Percentiles rank a stretch among this genome's conserved stretches.
Conservation (phyloP, 495 filamentous ascomycete genomes). For the Aspergillus nanangensis region DNA sequence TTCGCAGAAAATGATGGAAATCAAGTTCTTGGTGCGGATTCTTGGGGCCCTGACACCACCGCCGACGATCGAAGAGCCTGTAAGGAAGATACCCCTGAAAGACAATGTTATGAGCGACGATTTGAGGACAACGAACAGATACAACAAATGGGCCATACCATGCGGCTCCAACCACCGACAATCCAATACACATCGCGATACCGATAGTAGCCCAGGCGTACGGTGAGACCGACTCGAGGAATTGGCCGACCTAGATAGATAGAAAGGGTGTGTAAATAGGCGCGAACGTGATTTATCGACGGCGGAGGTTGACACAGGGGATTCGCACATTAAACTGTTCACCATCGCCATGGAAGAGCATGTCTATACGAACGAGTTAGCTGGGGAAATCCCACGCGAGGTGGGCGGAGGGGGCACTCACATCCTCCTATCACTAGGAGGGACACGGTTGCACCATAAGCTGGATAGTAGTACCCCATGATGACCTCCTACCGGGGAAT, state of each 20-base stretch:
- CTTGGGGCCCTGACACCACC: constrained; percentile 93
- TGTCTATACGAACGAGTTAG: constrained; percentile 58
- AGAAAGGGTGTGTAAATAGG: constrained; percentile 8
- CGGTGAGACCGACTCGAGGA: constrained; percentile 90
- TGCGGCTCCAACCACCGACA: constrained; percentile 94
- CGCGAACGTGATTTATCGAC: too few relatives aligned
- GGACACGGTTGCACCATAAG: constrained; percentile 63
- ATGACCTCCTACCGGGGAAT: constrained; percentile 21
- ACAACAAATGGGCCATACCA: too few relatives aligned
- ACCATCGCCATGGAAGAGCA: constrained; percentile 95
- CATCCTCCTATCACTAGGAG: constrained; percentile 84
- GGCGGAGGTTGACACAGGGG: not conserved
- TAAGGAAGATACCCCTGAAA: constrained; percentile 94
- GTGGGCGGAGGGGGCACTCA: constrained; percentile 40
- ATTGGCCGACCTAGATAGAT: constrained; percentile 73
- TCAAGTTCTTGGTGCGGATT: constrained; percentile 98
- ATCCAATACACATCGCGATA: constrained; percentile 89
- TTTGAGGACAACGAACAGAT: not conserved
- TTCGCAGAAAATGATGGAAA: constrained; percentile 99
- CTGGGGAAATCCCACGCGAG: constrained; percentile 10
- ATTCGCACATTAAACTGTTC: constrained; percentile 85
- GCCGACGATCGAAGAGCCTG: constrained; percentile 96
- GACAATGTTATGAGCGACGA: constrained; percentile 23
- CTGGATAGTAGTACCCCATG: constrained; percentile 59
- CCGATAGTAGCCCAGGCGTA: constrained; percentile 90